Percentiles rank a stretch among this genome's conserved stretches.
phyloP scores from a whole-genome alignment of 495 filamentous ascomycete genomes.

The Podospora pseudopauciseta region DNA sequence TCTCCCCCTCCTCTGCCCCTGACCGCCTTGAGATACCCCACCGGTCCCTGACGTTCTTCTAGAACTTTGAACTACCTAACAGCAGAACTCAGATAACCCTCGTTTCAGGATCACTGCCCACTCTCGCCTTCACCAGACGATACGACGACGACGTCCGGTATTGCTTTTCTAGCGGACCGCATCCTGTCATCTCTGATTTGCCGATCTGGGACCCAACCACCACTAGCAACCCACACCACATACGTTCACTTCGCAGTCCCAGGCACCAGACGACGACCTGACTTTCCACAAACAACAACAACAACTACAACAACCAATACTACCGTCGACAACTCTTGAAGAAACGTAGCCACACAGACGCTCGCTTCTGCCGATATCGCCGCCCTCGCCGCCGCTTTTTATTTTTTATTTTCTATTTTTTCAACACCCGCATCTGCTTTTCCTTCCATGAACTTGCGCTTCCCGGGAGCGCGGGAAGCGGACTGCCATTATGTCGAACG shows the following conservation, averaged over 20 bases:
- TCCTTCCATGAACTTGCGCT: constrained; percentile 35
- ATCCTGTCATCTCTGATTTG: not conserved
- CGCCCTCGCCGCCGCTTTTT: not conserved
- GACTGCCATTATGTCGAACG: constrained; percentile 46
- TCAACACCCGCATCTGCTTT: constrained; percentile 5
- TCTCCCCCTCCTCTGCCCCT: constrained; percentile 11
- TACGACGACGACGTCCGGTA: not conserved
- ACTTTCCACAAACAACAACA: not conserved
- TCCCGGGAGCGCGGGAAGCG: constrained; percentile 34
- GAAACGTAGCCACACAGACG: constrained; percentile 1
- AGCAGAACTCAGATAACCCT: not conserved
- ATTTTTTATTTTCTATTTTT: not conserved
- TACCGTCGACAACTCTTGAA: not conserved
- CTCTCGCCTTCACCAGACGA: not conserved
- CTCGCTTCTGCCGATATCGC: constrained; percentile 10
- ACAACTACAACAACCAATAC: not conserved
- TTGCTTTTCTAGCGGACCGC: not conserved
- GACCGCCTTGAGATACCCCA: constrained; percentile 19
- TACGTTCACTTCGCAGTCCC: not conserved
- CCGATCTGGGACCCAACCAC: not conserved
- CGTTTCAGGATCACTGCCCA: constrained; percentile 17
- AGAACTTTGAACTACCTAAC: constrained; percentile 10
- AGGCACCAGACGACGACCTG: not conserved
- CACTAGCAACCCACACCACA: not conserved
- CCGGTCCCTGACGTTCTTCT: constrained; percentile 11